These are phyloP conservation scores for Blepharisma stoltei DNA, from an alignment of 73 alveolate species.

Conservation along the genomic window DNA sequence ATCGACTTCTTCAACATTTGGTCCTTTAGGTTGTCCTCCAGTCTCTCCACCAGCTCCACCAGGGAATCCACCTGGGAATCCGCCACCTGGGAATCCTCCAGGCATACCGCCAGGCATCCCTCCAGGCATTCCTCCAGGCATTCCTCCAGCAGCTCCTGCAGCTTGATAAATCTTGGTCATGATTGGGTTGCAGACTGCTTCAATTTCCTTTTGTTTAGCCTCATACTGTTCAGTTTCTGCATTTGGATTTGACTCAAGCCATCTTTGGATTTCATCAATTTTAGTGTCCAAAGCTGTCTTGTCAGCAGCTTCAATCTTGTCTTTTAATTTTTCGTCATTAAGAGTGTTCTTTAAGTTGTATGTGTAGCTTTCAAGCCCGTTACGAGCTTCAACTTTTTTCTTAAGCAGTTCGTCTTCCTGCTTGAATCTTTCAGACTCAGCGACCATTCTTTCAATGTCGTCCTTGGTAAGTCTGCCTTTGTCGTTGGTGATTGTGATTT, in stretches of 20 bases:
- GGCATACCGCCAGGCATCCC: constrained; percentile 75
- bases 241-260: constrained; percentile 70
- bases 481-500: constrained; percentile 95
- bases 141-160: constrained; percentile 84
- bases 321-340: constrained; percentile 83
- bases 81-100: constrained; percentile 65
- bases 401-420: constrained; percentile 80
- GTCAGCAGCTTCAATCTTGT: constrained; percentile 76
- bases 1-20: constrained; percentile 33
- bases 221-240: constrained; percentile 69
- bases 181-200: constrained; percentile 78
- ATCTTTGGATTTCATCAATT: constrained; percentile 38
- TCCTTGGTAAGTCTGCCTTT: constrained; percentile 83
- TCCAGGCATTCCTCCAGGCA: constrained; percentile 69
- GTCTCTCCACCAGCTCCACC: neutral
- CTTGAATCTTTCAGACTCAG: constrained; percentile 85
- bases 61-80: constrained; percentile 57
- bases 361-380: constrained; percentile 77
- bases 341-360: constrained; percentile 77
- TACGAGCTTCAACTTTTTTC: constrained; percentile 83
- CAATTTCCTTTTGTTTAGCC: constrained; percentile 74
- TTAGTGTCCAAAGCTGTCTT: constrained; percentile 41
- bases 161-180: constrained; percentile 85
- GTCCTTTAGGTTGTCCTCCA: constrained; percentile 29
- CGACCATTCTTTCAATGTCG: constrained; percentile 76